A percentile compares a stretch with the other conserved stretches of the same genome.
phyloP scores from a whole-genome alignment of 768 basidiomycete genomes.

The Scleroderma bovista region DNA sequence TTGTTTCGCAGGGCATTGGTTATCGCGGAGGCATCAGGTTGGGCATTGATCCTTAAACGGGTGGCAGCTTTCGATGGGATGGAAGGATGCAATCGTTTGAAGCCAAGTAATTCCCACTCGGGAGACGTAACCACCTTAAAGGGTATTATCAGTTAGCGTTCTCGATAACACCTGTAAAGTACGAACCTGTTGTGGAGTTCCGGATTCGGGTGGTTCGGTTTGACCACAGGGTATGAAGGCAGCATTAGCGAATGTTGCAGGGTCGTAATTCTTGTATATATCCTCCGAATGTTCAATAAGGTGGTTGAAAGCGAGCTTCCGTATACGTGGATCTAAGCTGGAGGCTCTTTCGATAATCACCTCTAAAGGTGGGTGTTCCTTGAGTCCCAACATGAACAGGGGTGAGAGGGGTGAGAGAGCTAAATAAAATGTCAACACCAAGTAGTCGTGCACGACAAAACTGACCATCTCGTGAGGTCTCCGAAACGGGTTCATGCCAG shows the following conservation, averaged over 20 bases:
- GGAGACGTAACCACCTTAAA: conserved; percentile 65
- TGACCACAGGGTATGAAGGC: conserved; percentile 78
- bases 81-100: conserved; percentile 50
- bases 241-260: conserved; percentile 43
- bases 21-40: conserved; percentile 55
- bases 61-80: conserved; percentile 41
- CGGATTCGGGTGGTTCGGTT: conserved; percentile 40
- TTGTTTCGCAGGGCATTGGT: conserved; percentile 47
- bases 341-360: conserved; percentile 53
- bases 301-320: conserved; percentile 64
- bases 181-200: conserved; percentile 64
- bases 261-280: conserved; percentile 51
- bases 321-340: conserved; percentile 39
- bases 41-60: conserved; percentile 59
- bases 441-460: too few species aligned
- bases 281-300: conserved; percentile 61
- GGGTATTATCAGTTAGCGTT: too few species aligned
- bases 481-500: too few species aligned
- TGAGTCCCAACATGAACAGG: conserved; percentile 60
- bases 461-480: too few species aligned
- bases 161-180: too few species aligned
- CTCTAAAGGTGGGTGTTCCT: conserved; percentile 56
- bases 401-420: conserved; percentile 52
- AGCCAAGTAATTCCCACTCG: conserved; percentile 66
- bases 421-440: background rate